Conservation (phyloP, 306 rosid genomes). For the Malus asiatica region DNA sequence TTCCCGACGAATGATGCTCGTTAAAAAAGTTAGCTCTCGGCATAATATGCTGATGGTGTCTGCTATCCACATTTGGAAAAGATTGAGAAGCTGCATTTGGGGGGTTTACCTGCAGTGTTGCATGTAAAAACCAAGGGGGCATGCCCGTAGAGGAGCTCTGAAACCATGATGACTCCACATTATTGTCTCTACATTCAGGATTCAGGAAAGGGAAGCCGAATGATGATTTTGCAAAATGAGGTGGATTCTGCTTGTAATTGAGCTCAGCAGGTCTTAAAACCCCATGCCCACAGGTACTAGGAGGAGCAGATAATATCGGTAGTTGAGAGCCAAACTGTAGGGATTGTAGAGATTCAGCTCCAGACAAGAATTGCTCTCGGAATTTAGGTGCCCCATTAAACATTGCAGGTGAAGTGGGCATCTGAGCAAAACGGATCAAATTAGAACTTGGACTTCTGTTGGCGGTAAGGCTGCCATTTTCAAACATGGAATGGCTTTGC, state of each 20-base stretch:
- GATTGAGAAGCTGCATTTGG: constrained; percentile 35
- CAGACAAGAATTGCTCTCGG: constrained; percentile 42
- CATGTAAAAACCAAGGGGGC: constrained; percentile 57
- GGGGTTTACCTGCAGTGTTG: constrained; percentile 38
- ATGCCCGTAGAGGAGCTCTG: constrained; percentile 36
- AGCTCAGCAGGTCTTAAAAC: constrained; percentile 38
- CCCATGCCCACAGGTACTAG: constrained; percentile 24
- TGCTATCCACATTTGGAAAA: constrained; percentile 24
- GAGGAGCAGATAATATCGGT: constrained; percentile 29
- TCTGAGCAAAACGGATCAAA: constrained; percentile 30
- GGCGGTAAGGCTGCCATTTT: constrained; percentile 32
- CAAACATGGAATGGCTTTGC: constrained; percentile 30
- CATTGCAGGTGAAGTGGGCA: constrained; percentile 31
- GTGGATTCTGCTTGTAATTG: constrained; percentile 35
- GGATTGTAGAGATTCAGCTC: constrained; percentile 45
- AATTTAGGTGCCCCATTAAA: constrained; percentile 31
- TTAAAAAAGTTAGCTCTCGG: constrained; percentile 35
- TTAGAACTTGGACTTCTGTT: constrained; percentile 31
- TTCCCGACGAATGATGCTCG: constrained; percentile 34
- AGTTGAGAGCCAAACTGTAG: constrained; percentile 36
- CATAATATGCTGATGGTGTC: constrained; percentile 35
- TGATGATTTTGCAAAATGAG: constrained; percentile 37
- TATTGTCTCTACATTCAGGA: constrained; percentile 40
- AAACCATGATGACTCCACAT: constrained; percentile 43
- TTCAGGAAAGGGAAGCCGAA: constrained; percentile 64